phyloP scores from a whole-genome alignment of 768 basidiomycete species.

The Phylloporus sp. region DNA sequence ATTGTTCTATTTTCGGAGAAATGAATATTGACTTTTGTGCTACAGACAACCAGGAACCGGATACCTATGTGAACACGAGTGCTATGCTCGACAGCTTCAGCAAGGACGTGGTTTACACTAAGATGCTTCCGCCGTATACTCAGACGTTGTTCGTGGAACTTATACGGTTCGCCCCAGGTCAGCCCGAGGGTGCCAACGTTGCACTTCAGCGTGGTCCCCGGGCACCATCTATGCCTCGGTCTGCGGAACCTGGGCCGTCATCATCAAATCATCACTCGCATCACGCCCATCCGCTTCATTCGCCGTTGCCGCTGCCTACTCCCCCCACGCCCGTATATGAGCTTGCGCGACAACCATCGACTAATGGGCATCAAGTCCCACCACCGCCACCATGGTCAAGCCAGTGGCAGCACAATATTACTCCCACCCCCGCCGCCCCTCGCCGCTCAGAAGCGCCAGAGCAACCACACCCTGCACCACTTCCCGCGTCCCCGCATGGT shows the following conservation, averaged over 20 bases:
- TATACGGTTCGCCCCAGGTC: constrained; percentile 38
- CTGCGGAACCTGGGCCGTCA: constrained; percentile 27
- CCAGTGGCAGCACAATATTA: constrained; percentile 27
- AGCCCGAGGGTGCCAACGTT: constrained; percentile 25
- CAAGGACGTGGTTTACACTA: constrained; percentile 66
- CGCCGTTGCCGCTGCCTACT: constrained; percentile 29
- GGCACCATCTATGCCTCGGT: constrained; percentile 17
- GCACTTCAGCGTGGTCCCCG: constrained; percentile 12
- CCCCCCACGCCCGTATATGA: constrained; percentile 34
- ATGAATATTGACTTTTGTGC: constrained; percentile 11
- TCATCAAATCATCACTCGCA: constrained; percentile 29
- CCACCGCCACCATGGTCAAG: constrained; percentile 33
- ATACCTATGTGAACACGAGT: constrained; percentile 65
- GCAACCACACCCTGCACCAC: constrained; percentile 7
- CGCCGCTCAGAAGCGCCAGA: constrained; percentile 27
- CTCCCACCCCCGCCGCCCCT: constrained; percentile 9
- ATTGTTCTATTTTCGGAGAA: background rate
- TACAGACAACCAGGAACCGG: constrained; percentile 42
- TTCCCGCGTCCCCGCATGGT: constrained; percentile 26
- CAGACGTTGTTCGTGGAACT: constrained; percentile 74
- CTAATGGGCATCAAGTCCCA: constrained; percentile 33
- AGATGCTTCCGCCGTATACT: constrained; percentile 56
- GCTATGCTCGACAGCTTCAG: constrained; percentile 72
- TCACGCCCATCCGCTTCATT: constrained; percentile 27
- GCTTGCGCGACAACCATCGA: constrained; percentile 25